These are phyloP conservation scores for Thymus mandschuricus DNA, from an alignment of 257 asterid genomes.

Conservation along the genomic window DNA sequence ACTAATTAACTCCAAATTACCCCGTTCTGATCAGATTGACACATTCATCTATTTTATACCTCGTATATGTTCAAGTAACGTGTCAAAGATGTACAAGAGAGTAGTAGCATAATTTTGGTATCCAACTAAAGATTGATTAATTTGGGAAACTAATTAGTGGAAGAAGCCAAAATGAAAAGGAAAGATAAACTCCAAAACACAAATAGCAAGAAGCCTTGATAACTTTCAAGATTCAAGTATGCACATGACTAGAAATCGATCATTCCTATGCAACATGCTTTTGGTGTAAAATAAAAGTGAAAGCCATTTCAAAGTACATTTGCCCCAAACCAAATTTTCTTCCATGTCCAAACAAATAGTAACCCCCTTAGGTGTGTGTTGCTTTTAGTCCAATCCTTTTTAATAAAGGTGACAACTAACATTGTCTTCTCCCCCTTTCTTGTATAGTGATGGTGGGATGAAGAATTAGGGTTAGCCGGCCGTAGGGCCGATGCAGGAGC, in stretches of 20 bases:
- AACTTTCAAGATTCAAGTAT: constrained; percentile 27
- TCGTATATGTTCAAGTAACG: too few species aligned
- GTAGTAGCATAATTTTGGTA: background rate
- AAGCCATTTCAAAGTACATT: constrained; percentile 22
- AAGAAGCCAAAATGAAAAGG: background rate
- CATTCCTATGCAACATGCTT: constrained; percentile 29
- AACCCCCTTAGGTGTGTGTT: constrained; percentile 26
- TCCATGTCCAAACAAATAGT: constrained; percentile 27
- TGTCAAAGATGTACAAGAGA: too few species aligned
- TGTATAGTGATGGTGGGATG: constrained; percentile 16
- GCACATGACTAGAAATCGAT: constrained; percentile 25
- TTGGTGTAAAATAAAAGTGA: constrained; percentile 31
- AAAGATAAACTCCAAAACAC: background rate
- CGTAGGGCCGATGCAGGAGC: background rate
- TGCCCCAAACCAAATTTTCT: constrained; percentile 28
- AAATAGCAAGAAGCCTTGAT: constrained; percentile 6
- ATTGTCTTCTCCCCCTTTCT: constrained; percentile 2
- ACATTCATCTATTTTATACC: too few species aligned
- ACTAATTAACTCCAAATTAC: background rate
- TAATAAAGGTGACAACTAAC: constrained; percentile 18
- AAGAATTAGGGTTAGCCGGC: background rate
- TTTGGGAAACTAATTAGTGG: background rate
- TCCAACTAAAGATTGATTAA: background rate
- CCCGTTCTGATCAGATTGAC: background rate
- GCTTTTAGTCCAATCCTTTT: constrained; percentile 27